phyloP scores from a whole-genome alignment of 2,329 filamentous ascomycete genomes.

The Polychaeton citri region DNA sequence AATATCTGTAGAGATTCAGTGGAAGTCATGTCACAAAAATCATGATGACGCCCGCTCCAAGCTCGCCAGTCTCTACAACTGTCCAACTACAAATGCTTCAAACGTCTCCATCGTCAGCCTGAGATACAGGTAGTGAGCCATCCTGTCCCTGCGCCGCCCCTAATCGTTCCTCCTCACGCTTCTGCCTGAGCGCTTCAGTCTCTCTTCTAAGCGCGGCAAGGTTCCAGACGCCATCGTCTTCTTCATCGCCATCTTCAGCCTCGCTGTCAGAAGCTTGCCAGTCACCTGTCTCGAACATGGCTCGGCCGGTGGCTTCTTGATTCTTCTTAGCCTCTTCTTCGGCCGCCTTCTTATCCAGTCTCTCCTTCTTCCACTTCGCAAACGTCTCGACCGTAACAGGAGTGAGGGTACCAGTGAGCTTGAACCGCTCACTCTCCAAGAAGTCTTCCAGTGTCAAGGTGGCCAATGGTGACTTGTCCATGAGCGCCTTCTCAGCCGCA shows the following conservation, averaged over 20 bases:
- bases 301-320: conserved; percentile 90
- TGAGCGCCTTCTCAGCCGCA: conserved; percentile 83
- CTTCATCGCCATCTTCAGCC: conserved; percentile 47
- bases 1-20: no score
- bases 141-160: conserved; percentile 7
- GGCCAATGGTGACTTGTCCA: conserved; percentile 91
- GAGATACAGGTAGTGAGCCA: no score
- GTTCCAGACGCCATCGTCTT: conserved; percentile 56
- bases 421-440: conserved; percentile 89
- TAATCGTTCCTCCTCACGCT: conserved; percentile 64
- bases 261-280: conserved; percentile 60
- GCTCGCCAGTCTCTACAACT: no score
- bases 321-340: conserved; percentile 81
- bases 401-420: conserved; percentile 79
- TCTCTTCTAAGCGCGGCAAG: conserved; percentile 69
- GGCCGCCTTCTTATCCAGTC: conserved; percentile 87
- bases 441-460: conserved; percentile 96
- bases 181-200: conserved; percentile 61
- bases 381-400: conserved; percentile 89
- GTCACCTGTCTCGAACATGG: conserved; percentile 91
- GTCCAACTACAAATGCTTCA: no score
- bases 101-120: no score
- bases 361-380: conserved; percentile 93
- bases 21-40: no score
- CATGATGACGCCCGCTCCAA: no score